Evolutionary conservation across 2,329 filamentous ascomycete genomes (phyloP), one percentile per base, ranked within the genome.

Genomic region (Claviceps pazoutovae): DNA sequence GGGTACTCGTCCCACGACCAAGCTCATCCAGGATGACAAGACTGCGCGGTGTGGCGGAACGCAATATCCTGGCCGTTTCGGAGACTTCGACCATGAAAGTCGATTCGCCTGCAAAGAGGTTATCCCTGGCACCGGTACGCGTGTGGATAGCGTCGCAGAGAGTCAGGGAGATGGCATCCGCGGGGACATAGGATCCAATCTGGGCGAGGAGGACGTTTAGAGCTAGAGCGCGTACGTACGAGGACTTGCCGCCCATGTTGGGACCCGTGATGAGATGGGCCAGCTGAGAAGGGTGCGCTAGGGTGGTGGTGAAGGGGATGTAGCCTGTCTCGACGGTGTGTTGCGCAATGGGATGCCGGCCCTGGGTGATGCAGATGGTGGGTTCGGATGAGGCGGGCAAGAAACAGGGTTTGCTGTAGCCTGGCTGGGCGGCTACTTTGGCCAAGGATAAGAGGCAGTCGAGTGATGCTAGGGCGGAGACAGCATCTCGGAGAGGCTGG

Each of bases 161-260:
- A 9, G 90, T 91, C 0, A 97, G 76, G 3, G 73, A 69, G 26
- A 91, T 81, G 2, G 80, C 75, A 30, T 77, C 74, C 21, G 91
- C 91, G 2, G 93, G 93, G 1, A 98, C 89, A 66, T 90, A 98
- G 39, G 87, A 94, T 49, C 93, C 93, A 56, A 96, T 85, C 64
- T 98, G 93, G 7, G 88, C 89, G 72, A 98, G 90, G 61, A 98
- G 90, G 47, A 86, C 80, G 56, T 97, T 88, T 6, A 98, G 80
- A 9, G 93, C 91, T 45, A 95, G 82, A 58, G 90, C 87, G 50
- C 93, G 88, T 21, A 98, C 91, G 66, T 95, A 98, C 53, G 86
- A 93, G n/a, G 88, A 95, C 65, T 98, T 98, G 52, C 93, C 93
- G 61, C 93, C 93, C 93, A 98, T 98, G 71, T 98, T 98, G 34